A percentile compares a stretch with the other conserved stretches of the same genome.
These are phyloP conservation scores for Hordeum marinum DNA, from an alignment of 176 grass and related monocot genomes.

Conservation along the genomic window DNA sequence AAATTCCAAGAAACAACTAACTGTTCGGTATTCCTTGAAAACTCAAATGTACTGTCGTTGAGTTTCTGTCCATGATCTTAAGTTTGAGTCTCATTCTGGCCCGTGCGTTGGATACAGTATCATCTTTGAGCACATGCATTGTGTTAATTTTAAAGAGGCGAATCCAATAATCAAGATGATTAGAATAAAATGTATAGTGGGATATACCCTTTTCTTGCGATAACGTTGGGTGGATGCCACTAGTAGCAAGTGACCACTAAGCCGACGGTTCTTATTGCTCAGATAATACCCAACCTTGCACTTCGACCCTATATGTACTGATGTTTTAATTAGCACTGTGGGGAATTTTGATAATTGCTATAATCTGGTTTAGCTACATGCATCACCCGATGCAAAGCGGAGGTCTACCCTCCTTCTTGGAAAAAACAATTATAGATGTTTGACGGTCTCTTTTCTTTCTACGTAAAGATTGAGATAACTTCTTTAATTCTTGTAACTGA, in stretches of 20 bases:
- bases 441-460: not conserved
- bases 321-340: not conserved
- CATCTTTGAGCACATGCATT: not conserved
- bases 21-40: not conserved
- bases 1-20: no score
- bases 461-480: no score
- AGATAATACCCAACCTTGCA: conserved; percentile 9
- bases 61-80: not conserved
- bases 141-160: not conserved
- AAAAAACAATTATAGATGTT: not conserved
- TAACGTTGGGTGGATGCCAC: conserved; percentile 37
- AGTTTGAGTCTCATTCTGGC: not conserved
- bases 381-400: not conserved
- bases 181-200: conserved; percentile 12
- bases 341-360: not conserved
- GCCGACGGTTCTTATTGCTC: not conserved
- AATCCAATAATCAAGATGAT: not conserved
- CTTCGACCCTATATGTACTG: not conserved
- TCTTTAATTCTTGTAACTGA: not conserved
- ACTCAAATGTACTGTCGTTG: not conserved
- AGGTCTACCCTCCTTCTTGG: not conserved
- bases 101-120: not conserved
- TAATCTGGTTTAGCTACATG: not conserved
- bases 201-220: conserved; percentile 10
- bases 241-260: conserved; percentile 1